Evolutionary conservation across 2,329 filamentous ascomycete genomes (phyloP), one percentile per base, ranked within the genome.

Genomic region (Bipolaris zeicola): DNA sequence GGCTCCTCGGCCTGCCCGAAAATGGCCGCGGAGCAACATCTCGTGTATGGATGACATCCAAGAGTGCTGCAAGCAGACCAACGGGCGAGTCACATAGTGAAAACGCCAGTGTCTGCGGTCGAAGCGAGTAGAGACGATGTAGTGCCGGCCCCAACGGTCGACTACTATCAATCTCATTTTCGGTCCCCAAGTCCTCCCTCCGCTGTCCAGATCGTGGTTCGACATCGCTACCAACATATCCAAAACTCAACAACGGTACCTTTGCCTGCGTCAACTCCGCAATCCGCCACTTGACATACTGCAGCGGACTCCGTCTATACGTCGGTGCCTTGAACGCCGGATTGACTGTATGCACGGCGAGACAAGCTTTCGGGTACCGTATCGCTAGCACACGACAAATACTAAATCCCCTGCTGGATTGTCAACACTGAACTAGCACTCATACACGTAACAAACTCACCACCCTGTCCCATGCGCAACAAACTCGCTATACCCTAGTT

Each of bases 271-370:
- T 76, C 6, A 78, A 22, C 77, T 70, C 60, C 63, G 85, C 86
- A 20, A 86, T 58, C 1, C 77, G 80, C 78, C 85, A 87, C 64
- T 84, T 86, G 7, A 81, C 61, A 80, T 82, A 88, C 24, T 78
- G 79, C 22, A 80, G 55, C 0, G 81, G 79, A 1, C 79, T 77
- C 1, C 72, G 70, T 16, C 74, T 72, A 0, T 81, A 61, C 8
- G 65, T 81, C 1, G 87, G 87, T 33, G 78, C 69, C 1, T 70
- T 69, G 11, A 89, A 74, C 0, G 82, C 78, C 2, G 87, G 86
- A 10, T 84, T 83, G 39, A 87, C 80, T 3, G 89, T 80, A 70
- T 89, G 86, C 1, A 84, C 78, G 0, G 85, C 87, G 4, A 87
- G 62, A 64, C 87, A 89, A 34, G 80, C 82, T 14, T 79, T 70